Percentiles rank a stretch among this genome's conserved stretches.
phyloP scores from a whole-genome alignment of 352 stramenopile genomes.

The Peronosclerospora sorghi region DNA sequence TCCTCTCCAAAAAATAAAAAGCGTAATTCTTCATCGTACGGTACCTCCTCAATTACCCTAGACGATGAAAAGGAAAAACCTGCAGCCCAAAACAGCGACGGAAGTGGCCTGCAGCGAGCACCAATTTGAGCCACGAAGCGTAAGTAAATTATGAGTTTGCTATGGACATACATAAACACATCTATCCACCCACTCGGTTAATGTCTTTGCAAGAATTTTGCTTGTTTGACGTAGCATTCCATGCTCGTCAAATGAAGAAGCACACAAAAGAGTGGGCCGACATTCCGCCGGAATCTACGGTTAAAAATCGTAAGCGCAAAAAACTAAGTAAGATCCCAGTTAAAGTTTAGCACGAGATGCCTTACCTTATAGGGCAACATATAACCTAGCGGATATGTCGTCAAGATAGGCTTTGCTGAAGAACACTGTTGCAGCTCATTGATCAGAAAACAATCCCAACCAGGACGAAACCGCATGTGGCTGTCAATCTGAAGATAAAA shows the following conservation, averaged over 20 bases:
- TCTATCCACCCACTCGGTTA: conserved; percentile 15
- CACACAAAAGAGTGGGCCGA: conserved; percentile 51
- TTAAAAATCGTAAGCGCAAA: background rate
- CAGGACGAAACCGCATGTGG: conserved; percentile 81
- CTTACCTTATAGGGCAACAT: no score
- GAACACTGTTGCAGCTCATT: conserved; percentile 39
- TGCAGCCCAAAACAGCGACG: conserved; percentile 64
- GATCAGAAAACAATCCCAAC: conserved; percentile 89
- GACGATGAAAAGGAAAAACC: conserved; percentile 56
- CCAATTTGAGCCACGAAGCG: background rate
- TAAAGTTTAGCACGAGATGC: no score
- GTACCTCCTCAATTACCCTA: conserved; percentile 47
- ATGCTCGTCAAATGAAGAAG: conserved; percentile 38
- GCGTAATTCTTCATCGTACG: conserved; percentile 76
- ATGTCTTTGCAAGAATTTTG: conserved; percentile 4
- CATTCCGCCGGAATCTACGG: conserved; percentile 32
- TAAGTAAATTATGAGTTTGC: background rate
- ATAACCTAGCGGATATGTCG: conserved; percentile 90
- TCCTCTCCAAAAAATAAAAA: conserved; percentile 94
- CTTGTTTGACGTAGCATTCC: no score
- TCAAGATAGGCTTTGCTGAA: conserved; percentile 73
- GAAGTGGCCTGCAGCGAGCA: conserved; percentile 27
- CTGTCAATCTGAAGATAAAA: conserved; percentile 94
- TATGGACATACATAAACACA: background rate
- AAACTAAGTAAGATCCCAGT: background rate